phyloP scores from a whole-genome alignment of 257 asterid genomes.

The Lantana camara region DNA sequence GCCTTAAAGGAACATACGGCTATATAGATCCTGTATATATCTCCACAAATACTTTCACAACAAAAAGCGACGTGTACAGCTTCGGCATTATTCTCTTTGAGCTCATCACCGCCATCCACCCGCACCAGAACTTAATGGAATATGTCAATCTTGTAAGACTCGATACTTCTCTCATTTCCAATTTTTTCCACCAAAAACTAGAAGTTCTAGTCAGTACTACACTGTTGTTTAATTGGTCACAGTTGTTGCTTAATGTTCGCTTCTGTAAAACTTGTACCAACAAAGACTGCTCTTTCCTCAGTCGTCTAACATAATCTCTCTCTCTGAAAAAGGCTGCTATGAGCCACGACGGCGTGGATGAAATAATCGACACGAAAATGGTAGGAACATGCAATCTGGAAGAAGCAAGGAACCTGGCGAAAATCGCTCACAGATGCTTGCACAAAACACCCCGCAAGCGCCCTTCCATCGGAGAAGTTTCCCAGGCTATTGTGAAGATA shows the following conservation, averaged over 20 bases:
- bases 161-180: slow-evolving; percentile 4
- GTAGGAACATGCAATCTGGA: slow-evolving; percentile 64
- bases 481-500: slow-evolving; percentile 76
- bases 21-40: slow-evolving; percentile 90
- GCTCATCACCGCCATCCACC: slow-evolving; percentile 96
- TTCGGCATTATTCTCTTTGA: slow-evolving; percentile 94
- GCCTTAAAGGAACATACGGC: slow-evolving; percentile 95
- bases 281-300: neutral
- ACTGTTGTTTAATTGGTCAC: too few relatives aligned
- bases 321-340: slow-evolving; percentile 69
- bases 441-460: slow-evolving; percentile 69
- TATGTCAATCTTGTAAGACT: slow-evolving; percentile 88
- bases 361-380: slow-evolving; percentile 77
- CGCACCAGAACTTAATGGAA: slow-evolving; percentile 94
- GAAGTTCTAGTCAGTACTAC: too few relatives aligned
- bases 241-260: too few relatives aligned
- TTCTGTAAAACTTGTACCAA: too few relatives aligned
- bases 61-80: slow-evolving; percentile 91
- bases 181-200: too few relatives aligned
- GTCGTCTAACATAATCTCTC: too few relatives aligned
- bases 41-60: slow-evolving; percentile 79
- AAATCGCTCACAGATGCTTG: slow-evolving; percentile 74
- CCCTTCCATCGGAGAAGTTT: slow-evolving; percentile 77
- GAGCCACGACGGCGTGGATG: slow-evolving; percentile 93
- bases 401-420: slow-evolving; percentile 77